phyloP scores from a whole-genome alignment of 1,284 basidiomycete genomes.

The Rhodotorula mucilaginosa region DNA sequence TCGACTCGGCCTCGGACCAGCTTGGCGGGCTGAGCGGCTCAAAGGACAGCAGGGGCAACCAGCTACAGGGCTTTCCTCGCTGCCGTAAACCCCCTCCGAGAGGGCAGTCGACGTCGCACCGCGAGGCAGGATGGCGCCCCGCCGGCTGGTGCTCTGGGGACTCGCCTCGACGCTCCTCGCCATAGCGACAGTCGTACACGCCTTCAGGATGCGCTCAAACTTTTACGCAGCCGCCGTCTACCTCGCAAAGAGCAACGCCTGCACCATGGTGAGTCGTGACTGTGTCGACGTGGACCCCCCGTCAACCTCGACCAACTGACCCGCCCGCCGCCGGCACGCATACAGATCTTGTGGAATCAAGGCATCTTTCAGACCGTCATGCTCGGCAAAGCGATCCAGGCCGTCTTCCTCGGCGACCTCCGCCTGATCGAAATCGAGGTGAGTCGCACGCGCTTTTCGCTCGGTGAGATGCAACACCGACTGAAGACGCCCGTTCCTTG shows the following conservation, averaged over 20 bases:
- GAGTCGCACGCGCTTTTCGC: conserved; percentile 39
- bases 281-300: neutral
- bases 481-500: neutral
- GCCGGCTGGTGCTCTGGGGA: conserved; percentile 31
- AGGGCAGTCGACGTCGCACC: neutral
- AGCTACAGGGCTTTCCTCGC: no score
- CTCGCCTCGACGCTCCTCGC: conserved; percentile 28
- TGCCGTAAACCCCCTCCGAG: neutral
- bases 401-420: conserved; percentile 86
- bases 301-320: neutral
- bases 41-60: no score
- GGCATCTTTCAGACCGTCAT: conserved; percentile 72
- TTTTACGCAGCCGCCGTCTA: conserved; percentile 92
- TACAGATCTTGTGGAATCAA: conserved; percentile 89
- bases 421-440: conserved; percentile 90
- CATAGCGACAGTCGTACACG: conserved; percentile 60
- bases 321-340: neutral
- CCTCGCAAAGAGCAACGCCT: conserved; percentile 85
- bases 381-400: conserved; percentile 73
- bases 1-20: no score
- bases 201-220: conserved; percentile 79
- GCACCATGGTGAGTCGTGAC: conserved; percentile 68
- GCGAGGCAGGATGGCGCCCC: neutral
- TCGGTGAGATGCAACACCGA: no score
- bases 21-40: no score